Evolutionary conservation across 129 eudicot species (phyloP).

Genomic region (Lactuca sativa): DNA sequence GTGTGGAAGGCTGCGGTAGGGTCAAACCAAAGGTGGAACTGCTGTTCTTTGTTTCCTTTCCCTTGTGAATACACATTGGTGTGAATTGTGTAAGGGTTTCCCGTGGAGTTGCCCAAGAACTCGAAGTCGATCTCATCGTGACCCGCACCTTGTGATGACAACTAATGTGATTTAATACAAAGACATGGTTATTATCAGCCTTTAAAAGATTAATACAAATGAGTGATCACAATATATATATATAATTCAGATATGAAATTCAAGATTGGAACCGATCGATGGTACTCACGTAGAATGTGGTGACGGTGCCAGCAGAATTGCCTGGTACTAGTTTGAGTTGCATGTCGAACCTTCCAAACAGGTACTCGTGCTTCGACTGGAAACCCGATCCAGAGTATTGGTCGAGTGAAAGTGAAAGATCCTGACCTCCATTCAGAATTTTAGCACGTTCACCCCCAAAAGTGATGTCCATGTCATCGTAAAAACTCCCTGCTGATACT

Average conservation of each 20-base stretch:
- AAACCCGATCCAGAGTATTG: constrained; percentile 37
- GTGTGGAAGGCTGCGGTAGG: constrained; percentile 45
- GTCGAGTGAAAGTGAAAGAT: constrained; percentile 36
- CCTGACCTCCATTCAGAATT: constrained; percentile 34
- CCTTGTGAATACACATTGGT: constrained; percentile 46
- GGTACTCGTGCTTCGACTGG: constrained; percentile 38
- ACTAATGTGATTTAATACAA: constrained; percentile 9
- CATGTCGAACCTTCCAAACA: constrained; percentile 41
- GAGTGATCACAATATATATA: neutral
- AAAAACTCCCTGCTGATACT: constrained; percentile 11
- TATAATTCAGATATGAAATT: too few species aligned
- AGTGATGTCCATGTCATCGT: constrained; percentile 31
- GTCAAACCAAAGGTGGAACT: constrained; percentile 42
- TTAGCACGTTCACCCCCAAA: constrained; percentile 34
- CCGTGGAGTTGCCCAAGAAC: constrained; percentile 39
- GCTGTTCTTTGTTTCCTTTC: constrained; percentile 45
- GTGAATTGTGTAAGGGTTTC: constrained; percentile 37
- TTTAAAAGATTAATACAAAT: too few species aligned
- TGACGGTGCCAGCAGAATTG: constrained; percentile 43
- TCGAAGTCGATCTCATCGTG: constrained; percentile 46
- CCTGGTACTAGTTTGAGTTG: constrained; percentile 43
- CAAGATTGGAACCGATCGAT: neutral
- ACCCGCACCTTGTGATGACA: constrained; percentile 41
- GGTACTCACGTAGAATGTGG: constrained; percentile 38
- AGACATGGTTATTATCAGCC: neutral